These are phyloP conservation scores for Psilocybe cyanescens DNA, from an alignment of 768 basidiomycete species.

Conservation along the genomic window DNA sequence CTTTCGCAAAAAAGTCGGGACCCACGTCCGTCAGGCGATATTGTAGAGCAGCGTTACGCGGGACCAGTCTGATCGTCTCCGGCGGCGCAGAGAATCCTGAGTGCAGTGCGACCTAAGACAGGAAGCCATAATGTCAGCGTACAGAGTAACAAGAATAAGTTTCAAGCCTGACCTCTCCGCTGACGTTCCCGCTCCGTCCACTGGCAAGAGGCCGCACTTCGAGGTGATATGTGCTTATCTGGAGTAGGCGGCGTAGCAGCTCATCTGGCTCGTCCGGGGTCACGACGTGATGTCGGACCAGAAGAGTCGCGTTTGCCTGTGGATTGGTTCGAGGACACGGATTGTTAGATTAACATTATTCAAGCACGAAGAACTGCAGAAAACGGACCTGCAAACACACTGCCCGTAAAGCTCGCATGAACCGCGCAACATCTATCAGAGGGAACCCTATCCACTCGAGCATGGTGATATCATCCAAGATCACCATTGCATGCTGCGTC, in stretches of 20 bases:
- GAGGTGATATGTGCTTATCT: conserved; percentile 69
- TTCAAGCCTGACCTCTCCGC: conserved; percentile 64
- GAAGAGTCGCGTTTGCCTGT: conserved; percentile 55
- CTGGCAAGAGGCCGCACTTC: conserved; percentile 75
- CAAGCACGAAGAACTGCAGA: not conserved
- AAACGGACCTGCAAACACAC: conserved; percentile 52
- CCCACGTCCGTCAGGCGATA: conserved; percentile 72
- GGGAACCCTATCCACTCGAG: conserved; percentile 76
- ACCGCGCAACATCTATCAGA: conserved; percentile 52
- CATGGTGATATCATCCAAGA: conserved; percentile 72
- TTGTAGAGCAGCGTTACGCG: conserved; percentile 63
- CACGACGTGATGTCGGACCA: conserved; percentile 68
- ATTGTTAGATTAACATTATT: no score
- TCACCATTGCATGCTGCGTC: conserved; percentile 42
- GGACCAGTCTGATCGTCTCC: conserved; percentile 43
- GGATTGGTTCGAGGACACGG: not conserved
- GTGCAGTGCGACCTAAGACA: conserved; percentile 12
- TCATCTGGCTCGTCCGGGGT: conserved; percentile 60
- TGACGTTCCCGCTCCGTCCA: conserved; percentile 77
- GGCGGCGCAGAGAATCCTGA: conserved; percentile 64
- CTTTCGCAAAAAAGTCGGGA: conserved; percentile 72
- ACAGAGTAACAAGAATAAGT: not conserved
- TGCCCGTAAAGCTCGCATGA: conserved; percentile 61
- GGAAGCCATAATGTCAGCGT: not conserved
- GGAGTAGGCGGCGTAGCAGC: conserved; percentile 59